These are phyloP conservation scores for Exophiala xenobiotica DNA, from an alignment of 2,329 filamentous ascomycete species.

Conservation along the genomic window DNA sequence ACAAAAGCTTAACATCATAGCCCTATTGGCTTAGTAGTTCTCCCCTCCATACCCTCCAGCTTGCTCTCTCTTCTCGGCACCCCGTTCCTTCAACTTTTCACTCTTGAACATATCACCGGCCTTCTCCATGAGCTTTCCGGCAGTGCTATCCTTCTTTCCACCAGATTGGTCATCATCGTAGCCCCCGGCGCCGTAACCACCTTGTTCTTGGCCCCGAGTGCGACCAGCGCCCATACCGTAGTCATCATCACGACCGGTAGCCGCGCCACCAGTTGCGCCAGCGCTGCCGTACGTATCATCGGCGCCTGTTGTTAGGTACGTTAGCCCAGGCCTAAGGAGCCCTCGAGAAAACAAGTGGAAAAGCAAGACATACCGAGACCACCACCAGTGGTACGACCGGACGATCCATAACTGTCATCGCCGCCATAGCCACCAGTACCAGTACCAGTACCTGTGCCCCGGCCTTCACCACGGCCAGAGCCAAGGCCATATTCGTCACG, in stretches of 20 bases:
- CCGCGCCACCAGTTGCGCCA: slow-evolving; percentile 13
- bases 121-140: slow-evolving; percentile 34
- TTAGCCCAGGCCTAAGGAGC: no score
- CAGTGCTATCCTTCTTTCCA: slow-evolving; percentile 30
- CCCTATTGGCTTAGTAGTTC: no score
- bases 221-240: slow-evolving; percentile 23
- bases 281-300: slow-evolving; percentile 25
- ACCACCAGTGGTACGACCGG: slow-evolving; percentile 4
- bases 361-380: not conserved
- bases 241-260: not conserved
- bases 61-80: slow-evolving; percentile 30
- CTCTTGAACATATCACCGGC: slow-evolving; percentile 32
- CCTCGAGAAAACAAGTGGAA: not conserved
- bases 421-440: not conserved
- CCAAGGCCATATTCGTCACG: not conserved
- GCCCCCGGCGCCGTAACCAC: slow-evolving; percentile 22
- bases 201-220: slow-evolving; percentile 19
- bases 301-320: not conserved
- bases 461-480: not conserved
- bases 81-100: slow-evolving; percentile 29
- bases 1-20: no score
- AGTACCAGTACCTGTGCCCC: not conserved
- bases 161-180: slow-evolving; percentile 19
- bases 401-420: not conserved
- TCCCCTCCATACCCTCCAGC: slow-evolving; percentile 25